These are phyloP conservation scores for Domatiomyces catenatus DNA, from an alignment of 2,329 filamentous ascomycete species.

Conservation along the genomic window DNA sequence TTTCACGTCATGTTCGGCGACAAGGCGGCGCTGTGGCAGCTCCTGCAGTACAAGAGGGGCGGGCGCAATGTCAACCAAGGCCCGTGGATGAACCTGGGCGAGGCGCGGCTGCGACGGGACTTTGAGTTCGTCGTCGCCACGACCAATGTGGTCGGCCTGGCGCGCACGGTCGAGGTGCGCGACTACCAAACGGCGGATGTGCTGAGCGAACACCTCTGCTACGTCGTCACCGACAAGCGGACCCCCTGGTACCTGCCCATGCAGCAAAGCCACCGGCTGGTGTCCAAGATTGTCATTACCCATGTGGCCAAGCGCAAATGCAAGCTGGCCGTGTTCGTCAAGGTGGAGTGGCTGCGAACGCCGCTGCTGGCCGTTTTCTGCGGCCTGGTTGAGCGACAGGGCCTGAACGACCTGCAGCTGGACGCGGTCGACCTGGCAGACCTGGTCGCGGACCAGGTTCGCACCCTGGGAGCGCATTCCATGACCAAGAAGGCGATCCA, in stretches of 20 bases:
- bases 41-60: slow-evolving; percentile 69
- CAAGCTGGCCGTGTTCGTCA: slow-evolving; percentile 75
- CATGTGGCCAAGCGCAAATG: slow-evolving; percentile 83
- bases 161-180: slow-evolving; percentile 46
- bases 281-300: slow-evolving; percentile 86
- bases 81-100: slow-evolving; percentile 56
- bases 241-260: slow-evolving; percentile 74
- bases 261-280: slow-evolving; percentile 59
- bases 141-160: slow-evolving; percentile 45
- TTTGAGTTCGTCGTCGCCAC: slow-evolving; percentile 67
- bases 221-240: slow-evolving; percentile 49
- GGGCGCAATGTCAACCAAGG: slow-evolving; percentile 71
- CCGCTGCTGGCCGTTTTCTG: slow-evolving; percentile 28
- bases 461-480: slow-evolving; percentile 30
- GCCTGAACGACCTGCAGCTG: slow-evolving; percentile 50
- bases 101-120: slow-evolving; percentile 58
- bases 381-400: slow-evolving; percentile 42
- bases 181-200: slow-evolving; percentile 81
- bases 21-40: slow-evolving; percentile 84
- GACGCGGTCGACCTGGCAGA: slow-evolving; percentile 35
- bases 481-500: slow-evolving; percentile 34
- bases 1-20: slow-evolving; percentile 96
- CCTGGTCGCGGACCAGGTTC: slow-evolving; percentile 34
- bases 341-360: slow-evolving; percentile 68
- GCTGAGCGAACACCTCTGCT: slow-evolving; percentile 60